Percentiles rank a stretch among this genome's conserved stretches.
Evolutionary conservation across 768 basidiomycete genomes (phyloP).

Genomic region (Collybia nuda): DNA sequence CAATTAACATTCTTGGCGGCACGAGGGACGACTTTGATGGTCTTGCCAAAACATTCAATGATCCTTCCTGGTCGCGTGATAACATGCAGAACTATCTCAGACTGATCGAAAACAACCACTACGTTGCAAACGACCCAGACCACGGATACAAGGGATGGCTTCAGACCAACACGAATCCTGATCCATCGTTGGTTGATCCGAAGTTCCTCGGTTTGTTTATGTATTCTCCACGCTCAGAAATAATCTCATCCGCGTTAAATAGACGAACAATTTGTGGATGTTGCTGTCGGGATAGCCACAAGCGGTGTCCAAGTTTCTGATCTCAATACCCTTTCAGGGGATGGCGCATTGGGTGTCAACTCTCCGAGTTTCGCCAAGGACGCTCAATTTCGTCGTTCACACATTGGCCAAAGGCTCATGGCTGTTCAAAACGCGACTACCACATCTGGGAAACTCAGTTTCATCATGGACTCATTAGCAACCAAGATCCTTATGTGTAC

Average conservation of each 20-base stretch:
- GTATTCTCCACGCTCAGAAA: not conserved
- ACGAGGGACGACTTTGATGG: conserved; percentile 24
- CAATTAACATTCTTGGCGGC: conserved; percentile 26
- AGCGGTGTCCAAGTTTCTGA: conserved; percentile 19
- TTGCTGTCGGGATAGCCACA: conserved; percentile 14
- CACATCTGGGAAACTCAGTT: conserved; percentile 12
- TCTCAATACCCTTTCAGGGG: conserved; percentile 19
- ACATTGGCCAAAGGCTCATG: conserved; percentile 21
- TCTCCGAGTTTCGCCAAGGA: conserved; percentile 20
- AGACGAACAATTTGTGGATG: conserved; percentile 23
- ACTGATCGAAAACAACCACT: conserved; percentile 23
- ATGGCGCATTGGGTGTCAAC: conserved; percentile 18
- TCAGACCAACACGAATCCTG: conserved; percentile 21
- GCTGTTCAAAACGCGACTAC: conserved; percentile 8
- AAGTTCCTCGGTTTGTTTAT: conserved; percentile 18
- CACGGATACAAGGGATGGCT: conserved; percentile 31
- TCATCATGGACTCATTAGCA: conserved; percentile 24
- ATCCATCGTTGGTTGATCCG: conserved; percentile 17
- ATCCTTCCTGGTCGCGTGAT: conserved; percentile 23
- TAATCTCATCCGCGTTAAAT: not conserved
- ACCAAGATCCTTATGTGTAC: conserved; percentile 21
- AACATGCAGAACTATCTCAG: conserved; percentile 30
- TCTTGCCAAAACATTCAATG: conserved; percentile 22
- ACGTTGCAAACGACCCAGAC: conserved; percentile 16
- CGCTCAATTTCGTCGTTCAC: conserved; percentile 23